phyloP scores from a whole-genome alignment of 495 filamentous ascomycete species.

The Neurospora cerealis region DNA sequence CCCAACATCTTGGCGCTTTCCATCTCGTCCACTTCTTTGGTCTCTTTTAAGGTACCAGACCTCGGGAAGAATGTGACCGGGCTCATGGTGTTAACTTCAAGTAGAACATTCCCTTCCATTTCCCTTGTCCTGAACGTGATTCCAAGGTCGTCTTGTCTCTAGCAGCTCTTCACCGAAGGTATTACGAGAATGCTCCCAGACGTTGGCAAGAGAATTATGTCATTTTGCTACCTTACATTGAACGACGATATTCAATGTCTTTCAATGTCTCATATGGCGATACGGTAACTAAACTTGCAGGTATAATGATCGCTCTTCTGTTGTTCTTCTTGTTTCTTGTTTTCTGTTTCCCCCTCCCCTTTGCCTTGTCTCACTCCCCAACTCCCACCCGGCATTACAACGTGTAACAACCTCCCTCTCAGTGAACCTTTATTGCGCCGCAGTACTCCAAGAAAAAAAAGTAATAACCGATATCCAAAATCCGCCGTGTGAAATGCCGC shows the following conservation, averaged over 20 bases:
- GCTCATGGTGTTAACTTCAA: not conserved
- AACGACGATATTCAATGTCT: not conserved
- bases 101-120: not conserved
- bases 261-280: not conserved
- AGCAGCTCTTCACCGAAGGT: not conserved
- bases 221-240: not conserved
- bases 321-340: not conserved
- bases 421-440: not conserved
- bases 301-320: not conserved
- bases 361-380: not conserved
- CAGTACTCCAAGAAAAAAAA: not conserved
- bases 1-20: not conserved
- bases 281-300: not conserved
- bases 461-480: not conserved
- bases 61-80: not conserved
- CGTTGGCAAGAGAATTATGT: not conserved
- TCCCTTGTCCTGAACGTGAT: not conserved
- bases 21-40: not conserved
- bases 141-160: too few species aligned
- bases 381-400: not conserved
- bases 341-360: not conserved
- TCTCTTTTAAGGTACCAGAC: not conserved
- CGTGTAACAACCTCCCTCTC: not conserved
- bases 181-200: not conserved
- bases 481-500: not conserved